Conservation (phyloP, 371 early-diverging fungal genomes). For the Rhizomucor pusillus region DNA sequence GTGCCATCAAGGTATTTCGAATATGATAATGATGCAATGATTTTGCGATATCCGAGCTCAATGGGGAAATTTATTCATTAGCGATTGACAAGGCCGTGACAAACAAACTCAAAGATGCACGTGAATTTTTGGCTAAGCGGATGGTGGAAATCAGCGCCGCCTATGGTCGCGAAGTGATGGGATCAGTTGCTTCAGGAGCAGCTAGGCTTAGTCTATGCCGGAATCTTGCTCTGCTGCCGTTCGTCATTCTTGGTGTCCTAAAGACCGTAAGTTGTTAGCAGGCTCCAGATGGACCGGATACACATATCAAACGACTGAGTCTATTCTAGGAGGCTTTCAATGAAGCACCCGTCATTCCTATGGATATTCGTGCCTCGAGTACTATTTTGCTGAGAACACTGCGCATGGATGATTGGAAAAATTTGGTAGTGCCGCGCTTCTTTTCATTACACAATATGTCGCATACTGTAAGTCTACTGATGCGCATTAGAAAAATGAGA, state of each 20-base stretch:
- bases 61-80: slow-evolving; percentile 8
- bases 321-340: slow-evolving; percentile 33
- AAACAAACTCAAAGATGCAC: slow-evolving; percentile 73
- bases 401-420: slow-evolving; percentile 52
- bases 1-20: slow-evolving; percentile 65
- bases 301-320: background rate
- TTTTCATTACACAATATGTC: slow-evolving; percentile 69
- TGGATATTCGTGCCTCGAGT: slow-evolving; percentile 58
- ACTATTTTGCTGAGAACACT: slow-evolving; percentile 60
- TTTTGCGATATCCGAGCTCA: background rate
- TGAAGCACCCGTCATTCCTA: slow-evolving; percentile 35
- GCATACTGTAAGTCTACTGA: slow-evolving; percentile 34
- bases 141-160: slow-evolving; percentile 62
- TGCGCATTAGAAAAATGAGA: background rate
- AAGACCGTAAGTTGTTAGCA: slow-evolving; percentile 51
- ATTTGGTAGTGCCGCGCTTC: slow-evolving; percentile 61
- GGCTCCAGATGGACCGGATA: background rate
- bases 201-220: slow-evolving; percentile 64
- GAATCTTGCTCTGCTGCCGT: slow-evolving; percentile 68
- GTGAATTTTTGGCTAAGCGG: slow-evolving; percentile 68
- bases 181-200: slow-evolving; percentile 46
- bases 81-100: slow-evolving; percentile 67
- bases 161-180: slow-evolving; percentile 61
- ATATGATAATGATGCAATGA: background rate
- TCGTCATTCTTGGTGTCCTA: slow-evolving; percentile 60